Base-by-base conservation (phyloP, 2,329 filamentous ascomycete genomes). In the Drechslerella stenobrocha region DNA sequence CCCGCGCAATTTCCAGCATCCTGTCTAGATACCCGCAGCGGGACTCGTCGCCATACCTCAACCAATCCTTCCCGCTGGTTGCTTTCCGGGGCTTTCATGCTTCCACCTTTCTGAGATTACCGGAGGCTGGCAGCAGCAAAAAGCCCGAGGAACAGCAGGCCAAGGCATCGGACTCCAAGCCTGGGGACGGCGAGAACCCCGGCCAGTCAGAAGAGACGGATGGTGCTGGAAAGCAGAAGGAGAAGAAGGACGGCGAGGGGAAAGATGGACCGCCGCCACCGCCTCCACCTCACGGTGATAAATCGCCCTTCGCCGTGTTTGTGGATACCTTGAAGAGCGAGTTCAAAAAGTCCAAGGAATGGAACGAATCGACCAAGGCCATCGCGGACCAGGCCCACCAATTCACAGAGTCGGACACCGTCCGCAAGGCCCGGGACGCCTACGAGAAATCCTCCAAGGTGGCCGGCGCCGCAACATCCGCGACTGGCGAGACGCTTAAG, bases 241-340 rank as follows among this genome's bases (percentile, higher is more conserved):
- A 30, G 44, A 77, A 81, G 32, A 75, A 77, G 61, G 74, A 78
- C 44, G 78, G 82, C 51, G 78, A 81, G 60, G 78, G 81, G 60
- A 79, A 84, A 70, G 77, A 82, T 66, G 79, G 83, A 75, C 81
- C 86, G 75, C 77, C 84, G 24, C 87, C 91, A 9, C 89, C 92
- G 20, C 92, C 91, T 11, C 92, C 93, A n/a, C 92, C 91, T 18
- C 93, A 98, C 75, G 93, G 93, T 69, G 90, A 96, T 79, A 98
- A 98, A 81, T 93, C 92, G 2, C 93, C 93, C 55, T 97, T 93
- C 91, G 90, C 97, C 76, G 93, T 98, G 28, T 98, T 98, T 80
- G 89, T 89, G 75, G 93, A 98, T 75, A 98, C 93, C n/a, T 84
- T 98, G 78, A 85, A 89, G 76, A 83, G 82, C 60, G 93, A 98